phyloP scores from a whole-genome alignment of 306 rosid species.

The Begonia masoniana region DNA sequence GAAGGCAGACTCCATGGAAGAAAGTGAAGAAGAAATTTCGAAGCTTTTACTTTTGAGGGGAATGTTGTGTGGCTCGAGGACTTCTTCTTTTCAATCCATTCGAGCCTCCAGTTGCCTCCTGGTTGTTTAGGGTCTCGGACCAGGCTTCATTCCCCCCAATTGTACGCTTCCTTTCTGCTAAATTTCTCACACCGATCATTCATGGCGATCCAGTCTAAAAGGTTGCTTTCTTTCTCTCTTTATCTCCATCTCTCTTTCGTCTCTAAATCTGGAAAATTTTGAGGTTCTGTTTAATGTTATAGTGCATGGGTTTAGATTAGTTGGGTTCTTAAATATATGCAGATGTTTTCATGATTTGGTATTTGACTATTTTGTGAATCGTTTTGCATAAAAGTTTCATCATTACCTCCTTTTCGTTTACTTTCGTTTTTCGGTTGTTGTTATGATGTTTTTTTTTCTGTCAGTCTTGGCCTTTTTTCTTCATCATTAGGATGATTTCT shows the following conservation, averaged over 20 bases:
- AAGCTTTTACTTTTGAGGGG: constrained; percentile 83
- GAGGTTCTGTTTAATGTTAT: neutral
- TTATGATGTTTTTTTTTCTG: constrained; percentile 15
- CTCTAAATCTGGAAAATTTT: neutral
- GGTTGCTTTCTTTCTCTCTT: constrained; percentile 17
- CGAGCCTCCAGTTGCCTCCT: neutral
- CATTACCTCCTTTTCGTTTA: neutral
- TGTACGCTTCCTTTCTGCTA: constrained; percentile 31
- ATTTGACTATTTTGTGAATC: constrained; percentile 9
- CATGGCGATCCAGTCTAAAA: constrained; percentile 1
- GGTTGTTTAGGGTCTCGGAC: constrained; percentile 66
- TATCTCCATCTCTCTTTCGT: too few relatives aligned
- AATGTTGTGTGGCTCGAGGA: constrained; percentile 99
- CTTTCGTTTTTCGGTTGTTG: neutral
- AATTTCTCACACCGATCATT: neutral
- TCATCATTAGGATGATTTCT: constrained; percentile 39
- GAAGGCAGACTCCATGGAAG: neutral
- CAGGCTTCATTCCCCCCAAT: constrained; percentile 99
- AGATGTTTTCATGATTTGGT: constrained; percentile 78
- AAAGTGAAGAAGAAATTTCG: neutral
- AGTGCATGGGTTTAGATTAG: constrained; percentile 15
- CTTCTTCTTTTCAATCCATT: constrained; percentile 15
- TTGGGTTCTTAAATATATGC: constrained; percentile 18
- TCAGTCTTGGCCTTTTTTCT: constrained; percentile 32
- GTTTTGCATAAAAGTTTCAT: neutral